Percentiles rank a stretch among this genome's conserved stretches.
phyloP scores from a whole-genome alignment of 2,329 filamentous ascomycete species.

The Diaporthe humulicola region DNA sequence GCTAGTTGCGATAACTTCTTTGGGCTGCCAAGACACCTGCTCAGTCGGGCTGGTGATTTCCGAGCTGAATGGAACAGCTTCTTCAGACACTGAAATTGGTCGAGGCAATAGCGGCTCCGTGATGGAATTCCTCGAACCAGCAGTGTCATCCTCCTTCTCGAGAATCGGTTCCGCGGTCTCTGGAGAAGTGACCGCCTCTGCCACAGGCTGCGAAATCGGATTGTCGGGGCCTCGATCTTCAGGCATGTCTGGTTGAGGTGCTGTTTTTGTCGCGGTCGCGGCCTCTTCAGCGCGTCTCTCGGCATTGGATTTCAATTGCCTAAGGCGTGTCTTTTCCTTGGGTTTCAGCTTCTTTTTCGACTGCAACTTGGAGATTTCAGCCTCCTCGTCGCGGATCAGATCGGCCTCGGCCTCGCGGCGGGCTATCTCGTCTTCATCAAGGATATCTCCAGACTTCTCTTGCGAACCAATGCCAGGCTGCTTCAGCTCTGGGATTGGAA shows the following conservation, averaged over 20 bases:
- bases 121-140: background rate
- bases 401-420: conserved; percentile 27
- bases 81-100: background rate
- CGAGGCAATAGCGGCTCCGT: background rate
- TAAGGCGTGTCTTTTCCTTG: conserved; percentile 37
- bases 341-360: conserved; percentile 30
- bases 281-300: conserved; percentile 33
- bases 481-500: background rate
- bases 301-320: conserved; percentile 26
- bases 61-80: background rate
- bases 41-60: background rate
- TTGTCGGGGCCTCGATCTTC: background rate
- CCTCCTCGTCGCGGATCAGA: conserved; percentile 29
- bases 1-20: background rate
- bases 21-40: background rate
- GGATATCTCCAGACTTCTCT: background rate
- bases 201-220: background rate
- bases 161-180: background rate
- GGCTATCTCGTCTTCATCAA: conserved; percentile 19
- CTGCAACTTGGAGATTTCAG: conserved; percentile 29
- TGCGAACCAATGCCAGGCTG: background rate
- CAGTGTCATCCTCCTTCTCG: background rate
- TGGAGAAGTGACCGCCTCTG: background rate
- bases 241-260: background rate
- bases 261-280: background rate